A percentile compares a stretch with the other conserved stretches of the same genome.
Conservation (phyloP, 169 alveolate genomes). For the Eimeria maxima region DNA sequence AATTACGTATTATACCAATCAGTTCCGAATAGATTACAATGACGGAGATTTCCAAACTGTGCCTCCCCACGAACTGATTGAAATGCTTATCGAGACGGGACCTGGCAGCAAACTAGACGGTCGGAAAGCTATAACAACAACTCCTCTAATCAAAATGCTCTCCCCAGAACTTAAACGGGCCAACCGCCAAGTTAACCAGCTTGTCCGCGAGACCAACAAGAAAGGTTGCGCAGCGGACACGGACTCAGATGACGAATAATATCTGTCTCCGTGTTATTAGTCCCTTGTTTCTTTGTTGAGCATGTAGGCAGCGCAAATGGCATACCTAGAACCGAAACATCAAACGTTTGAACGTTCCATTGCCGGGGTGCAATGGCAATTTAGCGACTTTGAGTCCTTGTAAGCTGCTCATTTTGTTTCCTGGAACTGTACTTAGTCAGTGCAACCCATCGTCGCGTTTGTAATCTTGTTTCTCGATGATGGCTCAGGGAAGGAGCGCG, state of each 20-base stretch:
- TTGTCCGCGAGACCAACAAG: conserved; percentile 59
- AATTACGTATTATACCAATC: conserved; percentile 71
- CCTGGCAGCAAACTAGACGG: conserved; percentile 78
- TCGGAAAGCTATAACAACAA: conserved; percentile 68
- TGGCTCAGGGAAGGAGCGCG: background rate
- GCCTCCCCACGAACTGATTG: conserved; percentile 69
- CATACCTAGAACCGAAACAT: background rate
- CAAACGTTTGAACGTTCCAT: background rate
- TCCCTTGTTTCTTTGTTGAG: background rate
- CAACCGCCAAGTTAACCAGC: conserved; percentile 62
- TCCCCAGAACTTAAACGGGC: conserved; percentile 64
- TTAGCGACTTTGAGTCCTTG: conserved; percentile 4
- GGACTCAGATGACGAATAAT: conserved; percentile 42
- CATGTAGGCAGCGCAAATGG: background rate
- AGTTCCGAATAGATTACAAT: conserved; percentile 74
- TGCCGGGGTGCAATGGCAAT: background rate
- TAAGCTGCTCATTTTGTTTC: background rate
- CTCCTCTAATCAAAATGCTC: conserved; percentile 66
- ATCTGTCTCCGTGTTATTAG: background rate
- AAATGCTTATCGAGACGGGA: conserved; percentile 64
- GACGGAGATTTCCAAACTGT: conserved; percentile 81
- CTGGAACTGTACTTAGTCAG: background rate
- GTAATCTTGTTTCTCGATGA: background rate
- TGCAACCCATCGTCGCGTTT: background rate
- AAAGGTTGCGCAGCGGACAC: conserved; percentile 19